phyloP scores from a whole-genome alignment of 2,329 filamentous ascomycete genomes.

The Hypoxylon sp. region DNA sequence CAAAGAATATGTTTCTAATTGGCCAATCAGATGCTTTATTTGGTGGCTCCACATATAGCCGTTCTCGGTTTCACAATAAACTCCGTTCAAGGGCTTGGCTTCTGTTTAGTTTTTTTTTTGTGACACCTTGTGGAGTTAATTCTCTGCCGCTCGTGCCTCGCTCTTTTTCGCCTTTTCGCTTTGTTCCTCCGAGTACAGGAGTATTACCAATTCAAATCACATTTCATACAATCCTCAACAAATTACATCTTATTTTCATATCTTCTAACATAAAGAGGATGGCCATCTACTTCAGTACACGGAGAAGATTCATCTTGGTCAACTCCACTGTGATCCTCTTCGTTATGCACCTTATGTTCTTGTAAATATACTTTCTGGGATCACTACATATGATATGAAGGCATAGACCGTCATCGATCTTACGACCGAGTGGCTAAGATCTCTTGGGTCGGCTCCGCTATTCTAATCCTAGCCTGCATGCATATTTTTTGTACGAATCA shows the following conservation, averaged over 20 bases:
- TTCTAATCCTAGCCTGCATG: slow-evolving; percentile 11
- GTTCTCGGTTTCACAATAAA: slow-evolving; percentile 38
- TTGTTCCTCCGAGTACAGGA: slow-evolving; percentile 36
- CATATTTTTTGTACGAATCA: slow-evolving; percentile 19
- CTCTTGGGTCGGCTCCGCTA: slow-evolving; percentile 28
- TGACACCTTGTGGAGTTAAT: neutral
- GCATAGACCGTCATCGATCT: slow-evolving; percentile 27
- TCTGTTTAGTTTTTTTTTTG: neutral
- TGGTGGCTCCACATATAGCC: slow-evolving; percentile 33
- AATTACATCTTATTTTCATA: neutral
- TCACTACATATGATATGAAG: neutral
- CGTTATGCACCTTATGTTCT: neutral
- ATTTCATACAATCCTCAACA: slow-evolving; percentile 2
- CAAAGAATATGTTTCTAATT: slow-evolving; percentile 4
- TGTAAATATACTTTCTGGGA: slow-evolving; percentile 4
- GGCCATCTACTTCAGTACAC: neutral
- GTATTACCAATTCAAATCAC: slow-evolving; percentile 34
- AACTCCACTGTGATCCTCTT: slow-evolving; percentile 10
- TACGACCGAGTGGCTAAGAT: slow-evolving; percentile 16
- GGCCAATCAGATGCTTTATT: slow-evolving; percentile 21
- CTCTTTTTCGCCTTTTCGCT: slow-evolving; percentile 38
- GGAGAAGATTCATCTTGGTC: slow-evolving; percentile 3
- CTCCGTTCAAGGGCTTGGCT: slow-evolving; percentile 23
- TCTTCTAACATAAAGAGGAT: neutral
- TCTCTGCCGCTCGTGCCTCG: slow-evolving; percentile 13